These are phyloP conservation scores for Nepenthes alata DNA, from an alignment of 179 eudicot genomes.

Conservation along the genomic window DNA sequence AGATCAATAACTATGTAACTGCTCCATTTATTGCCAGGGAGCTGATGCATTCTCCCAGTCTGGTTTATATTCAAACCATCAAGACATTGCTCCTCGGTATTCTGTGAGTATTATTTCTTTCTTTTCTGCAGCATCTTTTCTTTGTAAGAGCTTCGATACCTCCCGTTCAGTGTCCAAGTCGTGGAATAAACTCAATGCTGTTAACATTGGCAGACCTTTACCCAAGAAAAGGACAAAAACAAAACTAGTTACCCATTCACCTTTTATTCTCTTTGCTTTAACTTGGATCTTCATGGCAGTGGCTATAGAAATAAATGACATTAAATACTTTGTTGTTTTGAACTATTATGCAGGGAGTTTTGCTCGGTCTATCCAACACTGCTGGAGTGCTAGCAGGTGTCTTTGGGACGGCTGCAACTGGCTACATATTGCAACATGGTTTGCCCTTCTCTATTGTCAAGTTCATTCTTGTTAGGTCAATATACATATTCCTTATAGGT, in stretches of 20 bases:
- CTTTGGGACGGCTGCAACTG: conserved; percentile 92
- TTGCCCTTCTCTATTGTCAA: conserved; percentile 9
- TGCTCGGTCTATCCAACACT: conserved; percentile 82
- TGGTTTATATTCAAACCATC: conserved; percentile 80
- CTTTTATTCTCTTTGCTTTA: no score
- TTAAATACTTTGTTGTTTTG: background rate
- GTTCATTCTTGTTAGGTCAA: background rate
- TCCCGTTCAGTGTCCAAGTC: background rate
- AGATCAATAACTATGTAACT: background rate
- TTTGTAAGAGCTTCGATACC: background rate
- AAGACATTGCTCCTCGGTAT: conserved; percentile 83
- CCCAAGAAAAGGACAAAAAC: no score
- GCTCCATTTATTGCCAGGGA: conserved; percentile 35
- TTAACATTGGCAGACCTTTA: no score
- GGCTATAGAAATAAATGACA: background rate
- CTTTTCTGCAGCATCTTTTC: background rate
- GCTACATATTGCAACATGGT: conserved; percentile 94
- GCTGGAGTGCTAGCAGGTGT: conserved; percentile 97
- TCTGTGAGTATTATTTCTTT: conserved; percentile 33
- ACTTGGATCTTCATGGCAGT: no score
- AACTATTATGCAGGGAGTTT: conserved; percentile 47
- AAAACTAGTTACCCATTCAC: no score
- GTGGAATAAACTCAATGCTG: no score
- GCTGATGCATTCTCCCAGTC: conserved; percentile 86
- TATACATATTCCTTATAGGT: no score